Percentiles rank a stretch among this genome's conserved stretches.
Conservation (phyloP, 495 filamentous ascomycete species). For the Cetradonia linearis region DNA sequence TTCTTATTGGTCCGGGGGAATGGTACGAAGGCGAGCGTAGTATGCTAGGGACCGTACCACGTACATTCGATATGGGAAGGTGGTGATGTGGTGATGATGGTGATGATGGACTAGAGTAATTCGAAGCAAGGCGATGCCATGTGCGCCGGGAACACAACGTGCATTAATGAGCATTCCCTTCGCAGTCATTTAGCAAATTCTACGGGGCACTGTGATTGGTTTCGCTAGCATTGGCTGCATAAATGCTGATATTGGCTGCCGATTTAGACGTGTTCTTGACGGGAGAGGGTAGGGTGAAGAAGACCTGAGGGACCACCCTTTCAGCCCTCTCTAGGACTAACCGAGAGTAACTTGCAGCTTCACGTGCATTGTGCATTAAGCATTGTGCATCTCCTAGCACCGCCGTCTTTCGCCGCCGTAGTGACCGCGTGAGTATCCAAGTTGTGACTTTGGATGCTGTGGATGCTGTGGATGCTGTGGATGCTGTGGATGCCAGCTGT, state of each 20-base stretch:
- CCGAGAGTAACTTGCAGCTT: not conserved
- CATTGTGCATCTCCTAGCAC: not conserved
- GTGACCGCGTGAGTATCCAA: not conserved
- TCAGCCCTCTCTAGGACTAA: not conserved
- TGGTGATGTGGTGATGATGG: not conserved
- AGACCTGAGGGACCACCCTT: not conserved
- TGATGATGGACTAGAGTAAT: not conserved
- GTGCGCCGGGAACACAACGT: not conserved
- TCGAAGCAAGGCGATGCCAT: too few species aligned
- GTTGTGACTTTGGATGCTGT: too few species aligned
- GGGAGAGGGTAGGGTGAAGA: not conserved
- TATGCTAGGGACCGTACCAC: not conserved
- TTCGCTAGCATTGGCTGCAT: not conserved
- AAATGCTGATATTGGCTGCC: not conserved
- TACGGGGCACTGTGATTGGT: not conserved
- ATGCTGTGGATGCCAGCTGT: not conserved
- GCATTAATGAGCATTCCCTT: not conserved
- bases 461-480: too few species aligned
- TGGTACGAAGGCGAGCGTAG: not conserved
- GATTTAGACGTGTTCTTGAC: not conserved
- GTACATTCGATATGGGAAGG: not conserved
- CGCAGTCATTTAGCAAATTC: not conserved
- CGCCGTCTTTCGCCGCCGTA: not conserved
- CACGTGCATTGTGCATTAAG: not conserved
- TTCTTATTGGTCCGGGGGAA: not conserved